phyloP scores from a whole-genome alignment of 768 basidiomycete genomes.

The Trametes sanguinea region DNA sequence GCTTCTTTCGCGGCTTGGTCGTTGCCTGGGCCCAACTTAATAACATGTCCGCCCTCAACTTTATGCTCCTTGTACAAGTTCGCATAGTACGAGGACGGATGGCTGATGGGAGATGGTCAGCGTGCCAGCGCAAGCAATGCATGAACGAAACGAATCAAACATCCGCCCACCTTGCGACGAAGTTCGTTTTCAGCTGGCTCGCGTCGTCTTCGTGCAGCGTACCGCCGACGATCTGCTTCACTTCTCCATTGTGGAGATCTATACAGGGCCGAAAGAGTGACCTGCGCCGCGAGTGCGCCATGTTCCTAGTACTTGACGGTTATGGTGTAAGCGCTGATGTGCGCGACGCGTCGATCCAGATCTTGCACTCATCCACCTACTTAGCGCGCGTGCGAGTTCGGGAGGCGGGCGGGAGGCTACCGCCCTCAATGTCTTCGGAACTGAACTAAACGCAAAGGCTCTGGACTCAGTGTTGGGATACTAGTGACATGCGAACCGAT shows the following conservation, averaged over 20 bases:
- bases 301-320: background rate
- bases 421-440: too few relatives aligned
- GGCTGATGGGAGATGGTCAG: conserved; percentile 43
- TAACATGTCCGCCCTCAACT: conserved; percentile 89
- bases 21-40: conserved; percentile 91
- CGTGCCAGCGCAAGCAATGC: background rate
- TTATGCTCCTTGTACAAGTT: conserved; percentile 68
- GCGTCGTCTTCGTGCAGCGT: conserved; percentile 75
- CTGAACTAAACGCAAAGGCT: too few relatives aligned
- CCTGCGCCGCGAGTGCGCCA: conserved; percentile 13
- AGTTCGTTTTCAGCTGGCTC: conserved; percentile 77
- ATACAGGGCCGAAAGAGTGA: conserved; percentile 89
- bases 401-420: too few relatives aligned
- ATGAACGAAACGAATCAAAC: conserved; percentile 19
- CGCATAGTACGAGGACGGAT: conserved; percentile 80
- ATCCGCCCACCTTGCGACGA: conserved; percentile 74
- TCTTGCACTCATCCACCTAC: too few relatives aligned
- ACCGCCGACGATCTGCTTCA: conserved; percentile 98
- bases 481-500: background rate
- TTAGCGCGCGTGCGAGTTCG: too few relatives aligned
- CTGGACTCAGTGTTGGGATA: too few relatives aligned
- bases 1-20: conserved; percentile 88
- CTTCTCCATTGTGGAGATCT: conserved; percentile 92
- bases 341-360: background rate
- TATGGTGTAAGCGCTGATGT: background rate